Evolutionary conservation across 495 filamentous ascomycete species (phyloP), one percentile per base, ranked within the genome.

Genomic region (Hypomontagnella monticulosa): DNA sequence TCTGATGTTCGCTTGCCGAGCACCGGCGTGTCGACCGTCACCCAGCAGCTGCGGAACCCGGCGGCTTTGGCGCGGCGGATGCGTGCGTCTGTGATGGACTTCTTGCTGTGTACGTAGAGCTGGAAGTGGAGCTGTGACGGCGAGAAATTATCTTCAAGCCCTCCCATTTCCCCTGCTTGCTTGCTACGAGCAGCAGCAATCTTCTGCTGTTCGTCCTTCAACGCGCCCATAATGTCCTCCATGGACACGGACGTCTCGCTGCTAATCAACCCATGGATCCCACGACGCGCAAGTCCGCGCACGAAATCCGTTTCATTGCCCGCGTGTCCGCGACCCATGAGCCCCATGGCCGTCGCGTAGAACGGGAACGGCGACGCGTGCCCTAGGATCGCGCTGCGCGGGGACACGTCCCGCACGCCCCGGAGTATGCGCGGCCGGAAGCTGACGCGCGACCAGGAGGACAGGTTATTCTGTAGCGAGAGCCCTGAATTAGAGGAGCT

Each of bases 391-490:
- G 82, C 88, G 16, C 88, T 90, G 1, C 82, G 83, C 52, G 87
- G 78, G 61, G 93, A 88, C 42, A 94, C 82, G 46, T 88, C 80
- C 66, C 87, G 85, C 16, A 96, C 92, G 62, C 93, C 88, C 23
- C 88, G 83, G 16, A 96, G 82, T 36, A 94, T 78, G 23, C 88
- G 84, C 2, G 92, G 92, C 7, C 91, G 85, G 80, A 94, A 94
- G 88, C 89, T 91, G 71, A 96, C 88, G 73, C 91, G 92, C 79
- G 91, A 88, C 80, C 88, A 96, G 6, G 92, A 91, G 8, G 85
- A 83, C 71, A 93, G 89, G 79, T 97, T 97, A 76, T 91, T 90
- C 18, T 89, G 84, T 87, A 95, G 85, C 4, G 93, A 95, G 85
- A 91, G 63, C 32, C 50, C 60, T 19, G 73, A 91, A 75, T 96